phyloP scores from a whole-genome alignment of 2,329 filamentous ascomycete genomes.

The Pyrenochaeta sp. region DNA sequence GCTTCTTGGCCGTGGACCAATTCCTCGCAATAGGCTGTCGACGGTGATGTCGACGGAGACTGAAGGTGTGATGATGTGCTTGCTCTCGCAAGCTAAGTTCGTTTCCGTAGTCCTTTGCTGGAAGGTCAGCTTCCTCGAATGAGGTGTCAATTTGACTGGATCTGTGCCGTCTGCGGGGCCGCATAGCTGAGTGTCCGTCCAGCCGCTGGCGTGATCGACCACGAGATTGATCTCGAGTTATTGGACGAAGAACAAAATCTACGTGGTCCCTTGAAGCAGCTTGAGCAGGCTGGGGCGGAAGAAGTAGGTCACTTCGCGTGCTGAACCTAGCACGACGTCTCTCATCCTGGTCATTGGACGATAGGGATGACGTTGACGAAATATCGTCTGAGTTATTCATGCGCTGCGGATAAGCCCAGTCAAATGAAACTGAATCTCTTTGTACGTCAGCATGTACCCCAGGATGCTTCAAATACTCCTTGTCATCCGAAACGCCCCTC shows the following conservation, averaged over 20 bases:
- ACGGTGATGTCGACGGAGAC: constrained; percentile 57
- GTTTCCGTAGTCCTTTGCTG: constrained; percentile 21
- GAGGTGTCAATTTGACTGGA: constrained; percentile 24
- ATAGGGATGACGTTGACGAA: constrained; percentile 17
- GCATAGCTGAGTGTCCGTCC: constrained; percentile 4
- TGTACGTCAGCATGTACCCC: constrained; percentile 11
- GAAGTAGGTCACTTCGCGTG: constrained; percentile 31
- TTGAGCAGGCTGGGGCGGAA: constrained; percentile 32
- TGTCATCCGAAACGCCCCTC: background rate
- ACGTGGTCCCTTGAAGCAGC: constrained; percentile 37
- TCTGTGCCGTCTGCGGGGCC: constrained; percentile 15
- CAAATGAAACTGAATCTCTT: constrained; percentile 27
- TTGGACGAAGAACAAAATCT: constrained; percentile 40
- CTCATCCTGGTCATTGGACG: constrained; percentile 6
- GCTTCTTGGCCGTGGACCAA: constrained; percentile 73
- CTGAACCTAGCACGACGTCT: constrained; percentile 20
- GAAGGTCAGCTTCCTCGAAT: constrained; percentile 27
- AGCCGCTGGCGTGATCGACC: constrained; percentile 29
- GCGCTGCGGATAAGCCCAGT: constrained; percentile 39
- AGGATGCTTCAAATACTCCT: background rate
- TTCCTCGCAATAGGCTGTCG: constrained; percentile 75
- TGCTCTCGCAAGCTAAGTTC: constrained; percentile 34
- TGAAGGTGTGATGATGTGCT: constrained; percentile 49
- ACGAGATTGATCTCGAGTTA: constrained; percentile 33
- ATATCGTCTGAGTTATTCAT: constrained; percentile 5